Evolutionary conservation across 108 stramenopile species (phyloP).

Genomic region (Schizochytrium sp.): DNA sequence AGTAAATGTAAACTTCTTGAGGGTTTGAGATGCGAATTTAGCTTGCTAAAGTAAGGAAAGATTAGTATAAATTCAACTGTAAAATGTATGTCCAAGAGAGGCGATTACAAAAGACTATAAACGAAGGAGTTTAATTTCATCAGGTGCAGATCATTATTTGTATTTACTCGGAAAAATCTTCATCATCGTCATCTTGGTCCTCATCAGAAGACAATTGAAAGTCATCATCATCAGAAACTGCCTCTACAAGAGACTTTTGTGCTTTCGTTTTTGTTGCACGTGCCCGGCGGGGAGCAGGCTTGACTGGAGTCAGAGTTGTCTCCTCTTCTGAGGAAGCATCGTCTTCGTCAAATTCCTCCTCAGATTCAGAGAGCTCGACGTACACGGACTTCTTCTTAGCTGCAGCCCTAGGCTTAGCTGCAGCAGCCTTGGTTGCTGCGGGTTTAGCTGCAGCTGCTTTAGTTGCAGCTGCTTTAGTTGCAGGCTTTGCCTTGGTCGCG

Average conservation of each 20-base stretch:
- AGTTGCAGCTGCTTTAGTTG: too few relatives aligned
- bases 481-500: too few relatives aligned
- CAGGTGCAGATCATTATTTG: too few relatives aligned
- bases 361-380: slow-evolving; percentile 1
- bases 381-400: slow-evolving; percentile 25
- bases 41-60: too few relatives aligned
- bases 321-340: not conserved
- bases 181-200: slow-evolving; percentile 30
- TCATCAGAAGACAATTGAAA: not conserved
- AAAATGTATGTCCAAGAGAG: too few relatives aligned
- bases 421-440: too few relatives aligned
- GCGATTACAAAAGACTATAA: not conserved
- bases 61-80: too few relatives aligned
- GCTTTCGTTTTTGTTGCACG: slow-evolving; percentile 29
- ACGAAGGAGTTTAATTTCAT: too few relatives aligned
- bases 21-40: too few relatives aligned
- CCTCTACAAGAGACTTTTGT: not conserved
- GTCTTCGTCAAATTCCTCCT: not conserved
- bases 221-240: not conserved
- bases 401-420: not conserved
- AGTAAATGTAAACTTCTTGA: too few relatives aligned
- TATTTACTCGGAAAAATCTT: not conserved
- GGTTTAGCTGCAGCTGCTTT: too few relatives aligned
- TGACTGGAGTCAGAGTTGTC: not conserved
- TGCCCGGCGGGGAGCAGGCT: not conserved